Conservation (phyloP, 2,329 filamentous ascomycete species). For the Nothophaeocryptopus gaeumannii region DNA sequence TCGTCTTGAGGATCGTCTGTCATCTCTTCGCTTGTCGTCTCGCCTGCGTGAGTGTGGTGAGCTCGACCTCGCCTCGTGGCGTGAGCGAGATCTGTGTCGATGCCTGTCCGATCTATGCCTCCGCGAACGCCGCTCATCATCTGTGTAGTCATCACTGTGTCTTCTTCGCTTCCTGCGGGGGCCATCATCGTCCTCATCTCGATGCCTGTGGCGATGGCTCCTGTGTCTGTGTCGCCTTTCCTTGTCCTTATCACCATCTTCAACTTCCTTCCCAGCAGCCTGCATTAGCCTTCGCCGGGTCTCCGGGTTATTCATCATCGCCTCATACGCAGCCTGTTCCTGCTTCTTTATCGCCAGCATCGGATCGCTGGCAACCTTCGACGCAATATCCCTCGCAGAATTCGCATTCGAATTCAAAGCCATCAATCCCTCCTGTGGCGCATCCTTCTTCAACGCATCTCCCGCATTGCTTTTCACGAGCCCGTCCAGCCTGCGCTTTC, state of each 20-base stretch:
- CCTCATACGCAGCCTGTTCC: slow-evolving; percentile 55
- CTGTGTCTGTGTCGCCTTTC: slow-evolving; percentile 32
- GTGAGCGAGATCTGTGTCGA: slow-evolving; percentile 22
- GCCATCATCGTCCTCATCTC: slow-evolving; percentile 30
- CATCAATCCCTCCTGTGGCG: slow-evolving; percentile 52
- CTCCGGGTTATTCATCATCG: slow-evolving; percentile 74
- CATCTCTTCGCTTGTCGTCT: slow-evolving; percentile 20
- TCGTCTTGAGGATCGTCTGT: slow-evolving; percentile 24
- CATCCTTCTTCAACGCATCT: slow-evolving; percentile 73
- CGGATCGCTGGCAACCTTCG: slow-evolving; percentile 87
- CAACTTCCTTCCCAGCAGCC: slow-evolving; percentile 36
- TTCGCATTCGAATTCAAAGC: slow-evolving; percentile 61
- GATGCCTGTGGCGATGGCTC: slow-evolving; percentile 25
- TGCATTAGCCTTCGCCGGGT: slow-evolving; percentile 65
- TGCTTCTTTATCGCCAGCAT: slow-evolving; percentile 89
- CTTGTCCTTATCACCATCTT: slow-evolving; percentile 28
- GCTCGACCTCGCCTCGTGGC: slow-evolving; percentile 19
- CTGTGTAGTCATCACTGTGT: slow-evolving; percentile 30
- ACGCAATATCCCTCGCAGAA: slow-evolving; percentile 72
- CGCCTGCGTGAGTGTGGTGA: slow-evolving; percentile 26
- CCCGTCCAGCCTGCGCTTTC: slow-evolving; percentile 87
- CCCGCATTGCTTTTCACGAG: slow-evolving; percentile 78
- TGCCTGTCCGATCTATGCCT: slow-evolving; percentile 32
- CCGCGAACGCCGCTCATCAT: slow-evolving; percentile 33
- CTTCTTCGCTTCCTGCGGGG: slow-evolving; percentile 34